Evolutionary conservation across 345 rosid genomes (phyloP), one percentile per base, ranked within the genome.

Genomic region (Melaleuca alternifolia): DNA sequence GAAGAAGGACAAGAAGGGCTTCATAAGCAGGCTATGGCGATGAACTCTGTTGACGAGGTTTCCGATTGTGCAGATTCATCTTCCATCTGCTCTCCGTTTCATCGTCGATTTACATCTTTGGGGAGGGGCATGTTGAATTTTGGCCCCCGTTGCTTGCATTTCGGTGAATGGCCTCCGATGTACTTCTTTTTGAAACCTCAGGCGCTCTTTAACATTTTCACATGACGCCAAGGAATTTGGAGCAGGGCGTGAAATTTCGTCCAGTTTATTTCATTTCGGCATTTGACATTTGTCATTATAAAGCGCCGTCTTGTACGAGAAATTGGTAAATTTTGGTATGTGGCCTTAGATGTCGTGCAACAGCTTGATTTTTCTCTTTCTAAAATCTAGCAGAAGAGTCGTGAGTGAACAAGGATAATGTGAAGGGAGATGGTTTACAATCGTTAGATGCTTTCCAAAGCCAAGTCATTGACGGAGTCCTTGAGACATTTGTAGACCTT

Each of bases 1-100:
- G 97, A 96, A 94, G 97, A 98, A 93, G 88, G 92, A 89, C 87
- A 91, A 85, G 90, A 96, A 90, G 90, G 95, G 99, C 48, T 92
- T 96, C 89, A 87, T 95, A 1, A 93, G 99, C 85, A 94, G 99
- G 88, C 50, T 95, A 10, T 95, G 95, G 94, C 76, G 97, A 53
- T 93, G 88, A 96, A 88, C 82, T 77, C n/a, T 54, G 37, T 28
- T n/a, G 75, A 61, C 33, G 79, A 85, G 51, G 52, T 85, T 14
- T 37, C 12, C 12, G 24, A 76, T 12, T 33, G 79, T 6, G 41
- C 13, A 5, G 46, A 33, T 65, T 65, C 24, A 4, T 71, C 48
- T 71, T 9, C 79, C 79, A 71, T 18, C 79, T 71, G 48, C 48
- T 71, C 79, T 8, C 79, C 12, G 10, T 71, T 33, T 71, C 79